Base-by-base conservation (phyloP, 441 rosid species). In the Melastoma candidum region DNA sequence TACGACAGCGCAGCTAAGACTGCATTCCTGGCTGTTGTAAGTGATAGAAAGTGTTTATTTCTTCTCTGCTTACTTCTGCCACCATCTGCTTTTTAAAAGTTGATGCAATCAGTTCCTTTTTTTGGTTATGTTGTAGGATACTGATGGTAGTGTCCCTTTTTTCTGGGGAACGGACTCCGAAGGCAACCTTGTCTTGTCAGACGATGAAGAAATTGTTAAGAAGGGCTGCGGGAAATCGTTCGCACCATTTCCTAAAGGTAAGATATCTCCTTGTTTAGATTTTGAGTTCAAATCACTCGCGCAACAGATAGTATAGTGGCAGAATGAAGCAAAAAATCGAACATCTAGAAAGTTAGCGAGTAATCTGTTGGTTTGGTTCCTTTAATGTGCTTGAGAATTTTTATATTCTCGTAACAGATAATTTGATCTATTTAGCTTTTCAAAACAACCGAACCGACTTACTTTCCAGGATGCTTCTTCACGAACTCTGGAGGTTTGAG, bases 211-310 rank as follows among this genome's bases (percentile, higher is more conserved):
- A 49, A 71, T 82, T 48, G 74, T 86, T 58, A 73, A 83, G 78
- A 82, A 83, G 71, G 80, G 88, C 39, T 93, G 97, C 61, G 97
- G 97, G 49, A 86, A 80, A 76, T 93, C 98, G 49, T 89, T 82
- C 68, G 96, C 97, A 0, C 97, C 98, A 57, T 93, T 93, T 68
- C 98, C 98, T 32, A 89, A 89, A 81, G 97, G 97, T 93, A 75
- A 17, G 22, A 13, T 22, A 44, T 45, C 9, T 22, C 25, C 11
- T 9, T 1, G 7, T 3, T 6, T 2, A 24, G 17, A 17, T 27
- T 27, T 54, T 54, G 8, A 25, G 26, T 32, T 17, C 45, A 41
- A 11, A 24, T 22, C 14, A 29, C 13, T 5, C 13, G 25, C 44
- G 26, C 46, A 14, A 25, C 24, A 47, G 58, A 17, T 36, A 12